phyloP scores from a whole-genome alignment of 768 basidiomycete genomes.

The Mycena chlorophos region DNA sequence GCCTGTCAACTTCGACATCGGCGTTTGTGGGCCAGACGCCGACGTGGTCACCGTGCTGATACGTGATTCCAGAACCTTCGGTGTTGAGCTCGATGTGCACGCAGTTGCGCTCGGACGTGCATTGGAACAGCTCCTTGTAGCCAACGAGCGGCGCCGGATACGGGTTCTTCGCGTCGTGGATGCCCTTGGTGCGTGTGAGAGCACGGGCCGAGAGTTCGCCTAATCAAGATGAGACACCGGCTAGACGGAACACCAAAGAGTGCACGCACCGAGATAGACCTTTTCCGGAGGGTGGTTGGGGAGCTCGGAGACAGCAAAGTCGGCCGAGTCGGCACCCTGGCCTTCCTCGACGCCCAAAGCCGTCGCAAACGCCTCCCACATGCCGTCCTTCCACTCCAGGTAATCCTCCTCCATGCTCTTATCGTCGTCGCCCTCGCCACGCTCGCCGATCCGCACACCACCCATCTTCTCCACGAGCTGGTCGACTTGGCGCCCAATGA shows the following conservation, averaged over 20 bases:
- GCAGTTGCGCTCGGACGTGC: conserved; percentile 80
- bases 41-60: conserved; percentile 98
- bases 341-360: conserved; percentile 92
- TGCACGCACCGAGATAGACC: conserved; percentile 80
- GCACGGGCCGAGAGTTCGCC: conserved; percentile 96
- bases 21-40: conserved; percentile 97
- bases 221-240: conserved; percentile 29
- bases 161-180: conserved; percentile 98
- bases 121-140: conserved; percentile 82
- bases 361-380: conserved; percentile 90
- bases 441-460: conserved; percentile 79
- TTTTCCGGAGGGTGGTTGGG: conserved; percentile 76
- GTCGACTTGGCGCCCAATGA: conserved; percentile 82
- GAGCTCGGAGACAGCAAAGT: conserved; percentile 89
- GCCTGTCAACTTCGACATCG: conserved; percentile 85
- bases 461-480: conserved; percentile 73
- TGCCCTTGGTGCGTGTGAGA: conserved; percentile 89
- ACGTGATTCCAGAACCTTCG: conserved; percentile 94
- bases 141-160: conserved; percentile 80
- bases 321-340: conserved; percentile 90
- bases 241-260: neutral
- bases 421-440: conserved; percentile 97
- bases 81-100: conserved; percentile 93
- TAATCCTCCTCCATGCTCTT: conserved; percentile 99
- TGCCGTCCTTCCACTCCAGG: conserved; percentile 96